Evolutionary conservation across 306 rosid species (phyloP), one percentile per base, ranked within the genome.

Genomic region (Leucaena leucocephala): DNA sequence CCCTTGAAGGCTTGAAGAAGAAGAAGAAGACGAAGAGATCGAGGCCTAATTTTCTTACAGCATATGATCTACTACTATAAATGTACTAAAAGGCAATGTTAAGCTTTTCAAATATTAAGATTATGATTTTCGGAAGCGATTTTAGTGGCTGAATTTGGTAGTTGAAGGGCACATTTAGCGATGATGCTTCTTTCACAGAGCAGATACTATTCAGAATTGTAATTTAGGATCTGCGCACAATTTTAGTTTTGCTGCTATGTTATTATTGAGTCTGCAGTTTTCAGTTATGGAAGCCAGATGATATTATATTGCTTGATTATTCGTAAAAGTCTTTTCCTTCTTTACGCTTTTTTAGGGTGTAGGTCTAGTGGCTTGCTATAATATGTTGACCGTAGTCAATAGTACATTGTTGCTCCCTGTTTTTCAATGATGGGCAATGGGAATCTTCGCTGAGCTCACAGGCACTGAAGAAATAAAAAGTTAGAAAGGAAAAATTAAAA

Each of bases 1-100:
- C 92, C 98, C 98, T 82, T 94, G 61, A 76, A 69, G 5, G 1
- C 27, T 27, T 27, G 27, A 27, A 27, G 27, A 27, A 27, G 27
- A 27, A 27, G 27, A 27, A 27, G 27, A 27, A 27, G 27, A 27
- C 0, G 42, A 38, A 38, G 42, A 38, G 46, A 43, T 43, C 46
- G 46, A 40, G 44, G 8, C 42, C 42, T 6, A 1, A 1, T 6
- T 40, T 40, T 40, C 44, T 0, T 40, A 40, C 46, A 43, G 2
- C 2, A 43, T 27, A 27, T 27, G 1, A 27, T 27, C 27, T 27
- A 27, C 16, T 46, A 12, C 50, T 17, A 17, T n/a, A 7, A 6
- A 52, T 19, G 27, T 50, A 50, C 4, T 52, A 52, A 14, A 2
- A 11, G 27, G 5, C 12, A 33, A 4, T 71, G 8, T 40, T 5